These are phyloP conservation scores for Croton laevigatus DNA, from an alignment of 441 rosid genomes.

Conservation along the genomic window DNA sequence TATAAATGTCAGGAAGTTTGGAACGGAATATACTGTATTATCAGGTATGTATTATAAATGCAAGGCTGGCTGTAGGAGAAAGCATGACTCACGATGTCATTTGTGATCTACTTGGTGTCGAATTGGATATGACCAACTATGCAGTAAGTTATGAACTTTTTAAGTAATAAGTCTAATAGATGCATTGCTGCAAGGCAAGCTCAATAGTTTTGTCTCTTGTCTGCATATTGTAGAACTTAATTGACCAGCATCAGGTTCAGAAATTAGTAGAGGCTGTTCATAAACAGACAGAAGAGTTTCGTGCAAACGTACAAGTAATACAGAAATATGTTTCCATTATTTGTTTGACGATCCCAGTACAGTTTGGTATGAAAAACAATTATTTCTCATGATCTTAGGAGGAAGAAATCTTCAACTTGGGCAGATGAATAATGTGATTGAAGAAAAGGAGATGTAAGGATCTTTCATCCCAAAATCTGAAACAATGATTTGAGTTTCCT, in stretches of 20 bases:
- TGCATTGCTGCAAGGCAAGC: constrained; percentile 3
- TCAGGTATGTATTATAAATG: constrained; percentile 70
- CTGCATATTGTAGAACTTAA: constrained; percentile 53
- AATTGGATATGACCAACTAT: constrained; percentile 80
- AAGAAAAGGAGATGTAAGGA: constrained; percentile 73
- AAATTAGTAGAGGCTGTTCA: constrained; percentile 67
- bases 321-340: background rate
- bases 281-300: constrained; percentile 60
- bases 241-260: constrained; percentile 74
- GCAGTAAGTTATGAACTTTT: constrained; percentile 51
- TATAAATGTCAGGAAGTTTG: no score
- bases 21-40: constrained; percentile 22
- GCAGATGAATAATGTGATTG: constrained; percentile 48
- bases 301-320: constrained; percentile 45
- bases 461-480: constrained; percentile 17
- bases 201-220: constrained; percentile 11
- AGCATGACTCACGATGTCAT: constrained; percentile 98
- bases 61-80: constrained; percentile 90
- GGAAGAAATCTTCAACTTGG: constrained; percentile 60
- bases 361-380: no score
- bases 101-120: constrained; percentile 90
- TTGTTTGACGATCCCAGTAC: background rate
- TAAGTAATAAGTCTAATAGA: constrained; percentile 10
- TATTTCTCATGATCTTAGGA: constrained; percentile 39
- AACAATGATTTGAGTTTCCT: background rate